Conservation (phyloP, 176 grass and related monocot species). For the Oryza meridionalis region DNA sequence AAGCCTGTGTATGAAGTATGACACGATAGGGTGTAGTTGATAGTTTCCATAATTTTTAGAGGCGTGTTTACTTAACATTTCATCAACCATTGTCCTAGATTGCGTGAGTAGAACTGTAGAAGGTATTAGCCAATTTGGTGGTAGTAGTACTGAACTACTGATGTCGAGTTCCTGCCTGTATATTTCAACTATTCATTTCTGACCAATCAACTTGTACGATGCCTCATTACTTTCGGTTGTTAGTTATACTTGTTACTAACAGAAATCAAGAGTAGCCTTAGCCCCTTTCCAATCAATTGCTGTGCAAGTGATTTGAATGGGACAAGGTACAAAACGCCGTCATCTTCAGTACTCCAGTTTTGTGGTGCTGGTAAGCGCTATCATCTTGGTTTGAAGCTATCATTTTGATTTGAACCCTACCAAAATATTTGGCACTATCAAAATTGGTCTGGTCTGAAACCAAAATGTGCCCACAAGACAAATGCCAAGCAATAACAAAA, state of each 20-base stretch:
- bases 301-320: not conserved
- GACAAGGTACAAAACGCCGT: not conserved
- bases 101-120: conserved; percentile 25
- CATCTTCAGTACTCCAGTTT: not conserved
- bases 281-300: not conserved
- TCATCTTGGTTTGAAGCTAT: too few species aligned
- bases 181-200: conserved; percentile 51
- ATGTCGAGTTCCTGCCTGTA: conserved; percentile 51
- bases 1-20: conserved; percentile 81
- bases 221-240: conserved; percentile 19
- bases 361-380: not conserved
- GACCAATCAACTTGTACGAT: conserved; percentile 30
- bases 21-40: conserved; percentile 41
- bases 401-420: too few species aligned
- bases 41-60: not conserved
- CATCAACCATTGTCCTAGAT: conserved; percentile 34
- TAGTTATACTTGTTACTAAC: not conserved
- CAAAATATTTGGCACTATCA: too few species aligned
- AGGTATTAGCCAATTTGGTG: conserved; percentile 46
- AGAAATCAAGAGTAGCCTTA: not conserved
- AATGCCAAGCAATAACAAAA: too few species aligned
- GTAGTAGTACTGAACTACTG: conserved; percentile 24
- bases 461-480: too few species aligned
- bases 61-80: conserved; percentile 24
- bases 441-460: too few species aligned